Conservation (phyloP, 306 rosid genomes). For the Adenanthera pavonina region DNA sequence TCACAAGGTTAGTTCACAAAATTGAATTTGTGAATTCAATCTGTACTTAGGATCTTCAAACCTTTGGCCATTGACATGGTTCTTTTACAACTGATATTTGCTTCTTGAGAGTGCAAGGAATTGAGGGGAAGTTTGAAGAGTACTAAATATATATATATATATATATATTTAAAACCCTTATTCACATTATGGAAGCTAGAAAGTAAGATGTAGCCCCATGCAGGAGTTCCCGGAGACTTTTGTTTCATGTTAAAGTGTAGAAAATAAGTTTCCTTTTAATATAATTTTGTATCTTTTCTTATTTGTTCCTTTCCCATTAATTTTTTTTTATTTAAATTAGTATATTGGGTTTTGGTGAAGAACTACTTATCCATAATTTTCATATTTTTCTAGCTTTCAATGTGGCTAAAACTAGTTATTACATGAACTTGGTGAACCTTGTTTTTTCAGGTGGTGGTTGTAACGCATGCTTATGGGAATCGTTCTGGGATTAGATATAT, state of each 20-base stretch:
- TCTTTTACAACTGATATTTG: background rate
- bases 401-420: slow-evolving; percentile 23
- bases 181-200: background rate
- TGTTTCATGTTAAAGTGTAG: background rate
- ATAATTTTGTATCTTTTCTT: background rate
- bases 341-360: background rate
- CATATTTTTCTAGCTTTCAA: slow-evolving; percentile 5
- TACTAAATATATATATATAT: background rate
- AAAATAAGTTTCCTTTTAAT: background rate
- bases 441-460: slow-evolving; percentile 75
- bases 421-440: slow-evolving; percentile 8
- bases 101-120: background rate
- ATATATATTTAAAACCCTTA: background rate
- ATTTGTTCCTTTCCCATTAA: background rate
- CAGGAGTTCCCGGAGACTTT: background rate
- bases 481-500: slow-evolving; percentile 90
- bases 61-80: background rate
- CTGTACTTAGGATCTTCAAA: background rate
- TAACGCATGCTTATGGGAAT: slow-evolving; percentile 92
- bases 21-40: slow-evolving; percentile 25
- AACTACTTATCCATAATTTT: background rate
- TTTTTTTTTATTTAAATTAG: background rate
- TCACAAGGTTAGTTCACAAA: slow-evolving; percentile 71
- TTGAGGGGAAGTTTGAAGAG: background rate
- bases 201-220: background rate